Conservation (phyloP, 2,329 filamentous ascomycete genomes). For the Diplodia scrobiculata region DNA sequence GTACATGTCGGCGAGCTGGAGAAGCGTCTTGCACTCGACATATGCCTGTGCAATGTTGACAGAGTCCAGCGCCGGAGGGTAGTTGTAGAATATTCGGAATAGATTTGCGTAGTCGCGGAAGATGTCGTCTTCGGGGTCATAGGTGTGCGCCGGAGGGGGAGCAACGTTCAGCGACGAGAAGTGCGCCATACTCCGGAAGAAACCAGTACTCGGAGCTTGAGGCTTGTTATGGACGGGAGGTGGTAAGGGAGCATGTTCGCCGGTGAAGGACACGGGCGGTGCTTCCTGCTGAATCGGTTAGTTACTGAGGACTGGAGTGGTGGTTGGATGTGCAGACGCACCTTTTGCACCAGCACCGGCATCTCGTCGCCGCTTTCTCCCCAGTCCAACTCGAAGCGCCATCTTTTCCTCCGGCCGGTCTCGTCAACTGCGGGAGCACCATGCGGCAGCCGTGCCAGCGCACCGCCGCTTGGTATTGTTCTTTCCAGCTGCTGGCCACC, state of each 20-base stretch:
- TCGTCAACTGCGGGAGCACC: constrained; percentile 38
- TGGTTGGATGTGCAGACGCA: constrained; percentile 39
- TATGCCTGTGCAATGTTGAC: constrained; percentile 92
- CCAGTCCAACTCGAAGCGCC: constrained; percentile 86
- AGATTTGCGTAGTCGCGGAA: constrained; percentile 94
- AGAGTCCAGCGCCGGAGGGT: constrained; percentile 76
- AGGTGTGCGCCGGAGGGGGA: constrained; percentile 47
- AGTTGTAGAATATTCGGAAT: constrained; percentile 95
- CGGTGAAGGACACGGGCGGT: constrained; percentile 28
- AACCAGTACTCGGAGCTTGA: constrained; percentile 64
- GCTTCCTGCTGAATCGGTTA: constrained; percentile 35
- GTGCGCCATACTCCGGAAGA: constrained; percentile 87
- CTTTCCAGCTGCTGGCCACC: constrained; percentile 41
- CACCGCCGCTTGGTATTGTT: constrained; percentile 36
- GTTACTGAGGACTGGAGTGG: constrained; percentile 28
- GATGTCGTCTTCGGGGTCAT: constrained; percentile 68
- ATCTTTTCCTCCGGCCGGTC: constrained; percentile 58
- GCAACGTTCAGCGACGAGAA: constrained; percentile 61
- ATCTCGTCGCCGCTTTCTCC: constrained; percentile 71
- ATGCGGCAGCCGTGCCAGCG: constrained; percentile 47
- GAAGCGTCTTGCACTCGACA: constrained; percentile 86
- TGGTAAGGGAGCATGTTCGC: constrained; percentile 47
- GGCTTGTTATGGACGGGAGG: constrained; percentile 65
- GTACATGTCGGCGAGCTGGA: constrained; percentile 90
- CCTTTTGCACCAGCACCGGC: constrained; percentile 85